Base-by-base conservation (phyloP, 2,329 filamentous ascomycete genomes). In the Apiospora phragmitis region DNA sequence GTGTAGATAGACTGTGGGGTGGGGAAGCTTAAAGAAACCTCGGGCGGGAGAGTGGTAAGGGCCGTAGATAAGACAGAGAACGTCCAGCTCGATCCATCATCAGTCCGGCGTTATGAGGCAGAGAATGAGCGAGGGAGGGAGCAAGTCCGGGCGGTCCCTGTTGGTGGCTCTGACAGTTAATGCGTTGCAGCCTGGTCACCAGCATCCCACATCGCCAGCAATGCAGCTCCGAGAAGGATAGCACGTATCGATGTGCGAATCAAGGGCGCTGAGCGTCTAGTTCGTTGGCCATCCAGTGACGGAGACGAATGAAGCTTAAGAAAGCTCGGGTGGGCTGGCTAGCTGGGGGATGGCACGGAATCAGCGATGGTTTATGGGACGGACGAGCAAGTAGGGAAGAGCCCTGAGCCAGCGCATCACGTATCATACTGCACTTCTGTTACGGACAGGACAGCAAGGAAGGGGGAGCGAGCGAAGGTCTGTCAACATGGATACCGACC, bases 21-120 rank as follows among this genome's bases (percentile, higher is more conserved):
- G n/a, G 42, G 35, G 68, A 42, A 65, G 68, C 70, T 72, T 74
- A 74, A 72, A 72, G 68, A 72, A 71, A 67, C 71, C 73, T 68
- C 68, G 75, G 73, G 71, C 73, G 73, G 73, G 71, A 70, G 71
- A 72, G 68, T 32, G 68, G 65, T 65, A 71, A 62, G 24, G 65
- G 16, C 42, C 67, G 47, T 68, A 38, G 32, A 42, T 68, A 29
- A 41, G 45, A 68, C 45, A 49, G 43, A 68, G 29, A 45, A 51
- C 67, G 67, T 68, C 67, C 67, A 68, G 67, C 29, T 41, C 45
- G 67, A 51, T 68, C 67, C 67, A 68, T 68, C 45, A 49, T 68
- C 67, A 55, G 35, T 12, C 35, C 67, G 24, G 67, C 67, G 43
- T 11, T 35, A n/a, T n/a, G 24, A 62, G 55, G 32, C 32, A 62